A percentile compares a stretch with the other conserved stretches of the same genome.
These are phyloP conservation scores for Lippia alba DNA, from an alignment of 305 asterid species.

Conservation along the genomic window DNA sequence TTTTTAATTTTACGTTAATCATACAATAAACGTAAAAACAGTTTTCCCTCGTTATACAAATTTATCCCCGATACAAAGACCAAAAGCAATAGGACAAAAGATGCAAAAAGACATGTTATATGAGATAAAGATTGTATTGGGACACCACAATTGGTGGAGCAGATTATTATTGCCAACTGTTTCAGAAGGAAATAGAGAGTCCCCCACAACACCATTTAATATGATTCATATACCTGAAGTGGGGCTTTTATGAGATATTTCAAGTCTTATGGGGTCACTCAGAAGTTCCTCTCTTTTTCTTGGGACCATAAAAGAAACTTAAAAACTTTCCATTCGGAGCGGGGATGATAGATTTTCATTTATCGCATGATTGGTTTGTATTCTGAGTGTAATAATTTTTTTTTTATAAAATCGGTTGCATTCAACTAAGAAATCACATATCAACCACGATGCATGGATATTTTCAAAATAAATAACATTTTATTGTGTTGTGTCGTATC, in stretches of 20 bases:
- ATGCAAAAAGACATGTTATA: constrained; percentile 41
- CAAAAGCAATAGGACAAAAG: constrained; percentile 34
- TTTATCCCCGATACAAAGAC: background rate
- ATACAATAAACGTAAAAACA: no score
- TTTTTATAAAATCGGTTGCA: no score
- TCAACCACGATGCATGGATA: no score
- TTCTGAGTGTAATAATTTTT: no score
- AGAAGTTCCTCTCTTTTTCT: no score
- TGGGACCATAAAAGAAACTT: no score
- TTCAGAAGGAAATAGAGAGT: constrained; percentile 31
- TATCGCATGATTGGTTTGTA: background rate
- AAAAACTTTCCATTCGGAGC: no score
- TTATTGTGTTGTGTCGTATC: no score
- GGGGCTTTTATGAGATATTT: constrained; percentile 35
- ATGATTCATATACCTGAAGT: background rate
- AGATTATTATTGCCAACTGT: constrained; percentile 33
- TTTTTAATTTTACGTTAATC: no score
- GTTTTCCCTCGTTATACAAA: no score
- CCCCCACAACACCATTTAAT: constrained; percentile 29
- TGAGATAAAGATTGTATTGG: constrained; percentile 45
- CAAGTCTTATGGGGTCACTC: constrained; percentile 21
- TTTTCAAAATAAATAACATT: no score
- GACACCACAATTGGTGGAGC: constrained; percentile 34
- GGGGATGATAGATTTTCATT: background rate
- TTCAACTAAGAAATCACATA: no score